phyloP scores from a whole-genome alignment of 1,284 basidiomycete species.

The Cutaneotrichosporon dermatis region DNA sequence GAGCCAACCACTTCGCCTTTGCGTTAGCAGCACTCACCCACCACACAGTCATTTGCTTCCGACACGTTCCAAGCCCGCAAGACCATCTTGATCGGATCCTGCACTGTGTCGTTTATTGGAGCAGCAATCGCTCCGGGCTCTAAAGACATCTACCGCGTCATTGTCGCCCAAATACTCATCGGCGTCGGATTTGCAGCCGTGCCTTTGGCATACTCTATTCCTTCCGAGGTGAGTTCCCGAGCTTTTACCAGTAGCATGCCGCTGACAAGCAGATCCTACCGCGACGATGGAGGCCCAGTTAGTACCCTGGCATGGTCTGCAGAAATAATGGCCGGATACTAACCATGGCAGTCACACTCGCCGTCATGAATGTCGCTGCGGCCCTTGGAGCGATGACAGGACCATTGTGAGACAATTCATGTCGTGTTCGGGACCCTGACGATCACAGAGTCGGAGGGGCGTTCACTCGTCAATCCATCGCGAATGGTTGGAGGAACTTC shows the following conservation, averaged over 20 bases:
- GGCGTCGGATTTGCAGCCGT: conserved; percentile 12
- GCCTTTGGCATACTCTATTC: conserved; percentile 13
- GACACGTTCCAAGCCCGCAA: conserved; percentile 18
- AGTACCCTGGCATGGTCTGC: neutral
- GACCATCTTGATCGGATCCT: conserved; percentile 1
- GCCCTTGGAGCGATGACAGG: neutral
- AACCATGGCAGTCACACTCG: neutral
- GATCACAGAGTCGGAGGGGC: conserved; percentile 2
- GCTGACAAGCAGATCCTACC: conserved; percentile 2
- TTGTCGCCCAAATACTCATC: conserved; percentile 13
- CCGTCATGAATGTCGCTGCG: conserved; percentile 10
- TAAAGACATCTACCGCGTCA: conserved; percentile 12
- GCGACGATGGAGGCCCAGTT: conserved; percentile 3
- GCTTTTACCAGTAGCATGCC: too few relatives aligned
- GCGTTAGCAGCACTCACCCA: neutral
- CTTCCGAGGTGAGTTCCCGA: conserved; percentile 3
- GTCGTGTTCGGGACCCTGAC: neutral
- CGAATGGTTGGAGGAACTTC: conserved; percentile 10
- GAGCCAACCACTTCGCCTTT: neutral
- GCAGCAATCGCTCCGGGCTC: conserved; percentile 13
- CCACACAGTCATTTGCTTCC: conserved; percentile 9
- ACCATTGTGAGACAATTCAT: neutral
- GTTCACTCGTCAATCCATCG: neutral
- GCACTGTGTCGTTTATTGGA: conserved; percentile 12
- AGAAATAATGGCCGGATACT: too few relatives aligned